These are phyloP conservation scores for Graphilbum sp. DNA, from an alignment of 2,329 filamentous ascomycete genomes.

Conservation along the genomic window DNA sequence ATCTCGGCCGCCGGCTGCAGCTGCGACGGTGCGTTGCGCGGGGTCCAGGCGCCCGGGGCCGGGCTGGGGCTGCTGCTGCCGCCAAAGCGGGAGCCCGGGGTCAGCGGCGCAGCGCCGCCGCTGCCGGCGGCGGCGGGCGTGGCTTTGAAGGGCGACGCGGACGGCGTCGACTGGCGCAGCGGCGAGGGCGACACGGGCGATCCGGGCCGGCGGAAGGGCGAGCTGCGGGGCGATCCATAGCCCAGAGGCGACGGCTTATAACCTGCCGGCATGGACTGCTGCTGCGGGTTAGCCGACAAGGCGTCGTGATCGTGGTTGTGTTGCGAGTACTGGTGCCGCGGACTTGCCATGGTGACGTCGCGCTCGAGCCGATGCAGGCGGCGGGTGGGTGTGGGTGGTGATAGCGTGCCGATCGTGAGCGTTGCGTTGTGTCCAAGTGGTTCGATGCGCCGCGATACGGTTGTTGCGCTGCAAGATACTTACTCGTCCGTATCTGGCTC, in stretches of 20 bases:
- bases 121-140: slow-evolving; percentile 14
- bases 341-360: background rate
- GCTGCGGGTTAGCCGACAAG: background rate
- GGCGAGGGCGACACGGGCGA: slow-evolving; percentile 49
- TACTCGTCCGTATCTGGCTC: no score
- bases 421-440: no score
- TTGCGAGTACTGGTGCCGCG: no score
- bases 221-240: slow-evolving; percentile 52
- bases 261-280: slow-evolving; percentile 33
- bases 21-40: slow-evolving; percentile 13
- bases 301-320: background rate
- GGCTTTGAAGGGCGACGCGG: slow-evolving; percentile 40
- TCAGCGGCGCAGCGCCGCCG: no score
- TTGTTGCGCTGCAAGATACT: no score
- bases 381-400: no score
- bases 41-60: slow-evolving; percentile 21
- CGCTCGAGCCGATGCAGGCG: background rate
- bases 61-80: slow-evolving; percentile 23
- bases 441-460: no score
- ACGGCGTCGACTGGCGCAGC: slow-evolving; percentile 48
- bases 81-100: slow-evolving; percentile 20
- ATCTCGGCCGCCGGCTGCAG: slow-evolving; percentile 21
- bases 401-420: no score
- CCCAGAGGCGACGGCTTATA: slow-evolving; percentile 59
- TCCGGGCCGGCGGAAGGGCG: slow-evolving; percentile 45